Evolutionary conservation across 306 rosid species (phyloP).

Genomic region (Casuarina glauca): DNA sequence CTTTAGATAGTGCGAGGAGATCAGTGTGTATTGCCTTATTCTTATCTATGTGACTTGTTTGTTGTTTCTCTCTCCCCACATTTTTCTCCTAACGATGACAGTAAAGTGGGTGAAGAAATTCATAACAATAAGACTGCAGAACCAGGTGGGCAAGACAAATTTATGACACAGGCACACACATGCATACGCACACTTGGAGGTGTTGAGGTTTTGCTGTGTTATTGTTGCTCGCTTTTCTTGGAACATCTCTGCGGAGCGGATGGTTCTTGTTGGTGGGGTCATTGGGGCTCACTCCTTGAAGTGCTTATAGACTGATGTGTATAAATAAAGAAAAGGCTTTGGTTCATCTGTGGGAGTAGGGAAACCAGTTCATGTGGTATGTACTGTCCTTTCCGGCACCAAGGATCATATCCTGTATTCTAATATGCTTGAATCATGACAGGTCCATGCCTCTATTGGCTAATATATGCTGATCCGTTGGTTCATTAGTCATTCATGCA

Average conservation of each 20-base stretch:
- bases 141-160: background rate
- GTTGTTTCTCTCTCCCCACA: background rate
- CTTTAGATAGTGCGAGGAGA: background rate
- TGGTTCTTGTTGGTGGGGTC: background rate
- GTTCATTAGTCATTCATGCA: background rate
- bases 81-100: background rate
- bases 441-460: background rate
- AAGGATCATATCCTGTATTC: too few species aligned
- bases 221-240: background rate
- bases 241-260: background rate
- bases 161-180: background rate
- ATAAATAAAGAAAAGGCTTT: background rate
- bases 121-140: background rate
- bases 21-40: background rate
- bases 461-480: background rate
- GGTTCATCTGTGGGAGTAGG: background rate
- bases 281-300: background rate
- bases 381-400: background rate
- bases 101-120: background rate
- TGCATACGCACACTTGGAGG: background rate
- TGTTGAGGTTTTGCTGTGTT: background rate
- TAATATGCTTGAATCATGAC: background rate
- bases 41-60: background rate
- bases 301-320: background rate
- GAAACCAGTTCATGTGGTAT: background rate